Evolutionary conservation across 179 eudicot species (phyloP), one percentile per base, ranked within the genome.

Genomic region (Nepenthes alata): DNA sequence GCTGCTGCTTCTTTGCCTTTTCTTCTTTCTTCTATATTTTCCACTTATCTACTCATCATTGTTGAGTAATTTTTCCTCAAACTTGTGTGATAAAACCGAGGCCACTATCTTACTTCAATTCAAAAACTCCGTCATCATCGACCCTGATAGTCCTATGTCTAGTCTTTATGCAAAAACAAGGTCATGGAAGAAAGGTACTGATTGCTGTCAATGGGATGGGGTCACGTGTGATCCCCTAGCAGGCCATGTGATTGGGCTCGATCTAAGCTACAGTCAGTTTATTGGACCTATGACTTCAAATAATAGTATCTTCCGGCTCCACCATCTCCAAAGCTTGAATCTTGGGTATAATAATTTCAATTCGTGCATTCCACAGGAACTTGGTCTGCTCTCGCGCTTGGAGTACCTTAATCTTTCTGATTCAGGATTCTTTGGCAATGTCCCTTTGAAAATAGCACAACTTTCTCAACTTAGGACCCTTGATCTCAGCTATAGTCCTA

Each of bases 221-320:
- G 25, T 16, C 25, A 16, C 11, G 8, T 47, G 49, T 47, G 49
- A 47, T 11, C 8, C 6, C 8, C 49, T 47, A 6, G 11, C 49
- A 6, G 1, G 49, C 49, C 49, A 47, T 47, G 49, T 47, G 49
- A 47, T 47, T 11, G 49, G 49, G 8, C 49, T 47, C 1, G 49
- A 47, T 47, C 49, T 47, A 0, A 11, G 11, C 6, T 47, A 1
- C 1, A 57, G 71, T 58, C 48, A 67, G 38, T 67, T 78, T 25
- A 11, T 6, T 3, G 82, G 82, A 51, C 63, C 51, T 35, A 50
- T 78, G 62, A 69, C 55, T 77, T 16, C 25, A 16, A 16, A 16
- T 16, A 16, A 16, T 16, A 16, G 25, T 16, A 16, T 16, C 25
- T 16, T 74, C 12, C 13, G 11, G 37, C 78, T 77, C 35, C 25